A percentile compares a stretch with the other conserved stretches of the same genome.
These are phyloP conservation scores for Russula compacta DNA, from an alignment of 768 basidiomycete species.

Conservation along the genomic window DNA sequence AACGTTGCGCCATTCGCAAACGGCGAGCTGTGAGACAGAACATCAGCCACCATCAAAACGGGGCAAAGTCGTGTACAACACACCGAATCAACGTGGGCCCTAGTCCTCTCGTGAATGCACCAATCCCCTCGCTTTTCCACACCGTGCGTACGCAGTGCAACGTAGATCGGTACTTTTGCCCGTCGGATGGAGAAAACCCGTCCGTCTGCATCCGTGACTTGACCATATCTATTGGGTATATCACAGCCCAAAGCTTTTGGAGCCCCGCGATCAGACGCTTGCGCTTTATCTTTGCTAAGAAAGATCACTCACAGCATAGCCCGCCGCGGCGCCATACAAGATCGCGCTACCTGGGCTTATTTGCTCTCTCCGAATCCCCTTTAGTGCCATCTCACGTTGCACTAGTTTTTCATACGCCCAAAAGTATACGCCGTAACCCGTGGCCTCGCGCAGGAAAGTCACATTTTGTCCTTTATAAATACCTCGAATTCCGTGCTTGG, in stretches of 20 bases:
- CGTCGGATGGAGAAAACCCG: slow-evolving; percentile 63
- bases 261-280: slow-evolving; percentile 13
- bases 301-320: slow-evolving; percentile 57
- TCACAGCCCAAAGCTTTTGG: slow-evolving; percentile 73
- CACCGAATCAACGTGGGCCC: slow-evolving; percentile 87
- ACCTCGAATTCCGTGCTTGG: slow-evolving; percentile 65
- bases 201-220: slow-evolving; percentile 97
- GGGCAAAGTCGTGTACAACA: slow-evolving; percentile 23
- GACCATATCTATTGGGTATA: slow-evolving; percentile 94
- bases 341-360: slow-evolving; percentile 71
- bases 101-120: slow-evolving; percentile 87
- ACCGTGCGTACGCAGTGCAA: slow-evolving; percentile 77
- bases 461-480: slow-evolving; percentile 91
- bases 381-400: slow-evolving; percentile 71
- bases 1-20: slow-evolving; percentile 97
- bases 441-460: slow-evolving; percentile 75
- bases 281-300: slow-evolving; percentile 10
- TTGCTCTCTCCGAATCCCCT: slow-evolving; percentile 64
- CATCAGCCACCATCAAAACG: slow-evolving; percentile 9
- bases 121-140: slow-evolving; percentile 73
- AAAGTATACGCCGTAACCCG: slow-evolving; percentile 86
- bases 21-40: slow-evolving; percentile 52
- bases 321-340: slow-evolving; percentile 84
- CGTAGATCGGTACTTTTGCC: slow-evolving; percentile 76
- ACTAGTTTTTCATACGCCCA: slow-evolving; percentile 87